Conservation (phyloP, 2,329 filamentous ascomycete genomes). For the Akanthomyces lecanii region DNA sequence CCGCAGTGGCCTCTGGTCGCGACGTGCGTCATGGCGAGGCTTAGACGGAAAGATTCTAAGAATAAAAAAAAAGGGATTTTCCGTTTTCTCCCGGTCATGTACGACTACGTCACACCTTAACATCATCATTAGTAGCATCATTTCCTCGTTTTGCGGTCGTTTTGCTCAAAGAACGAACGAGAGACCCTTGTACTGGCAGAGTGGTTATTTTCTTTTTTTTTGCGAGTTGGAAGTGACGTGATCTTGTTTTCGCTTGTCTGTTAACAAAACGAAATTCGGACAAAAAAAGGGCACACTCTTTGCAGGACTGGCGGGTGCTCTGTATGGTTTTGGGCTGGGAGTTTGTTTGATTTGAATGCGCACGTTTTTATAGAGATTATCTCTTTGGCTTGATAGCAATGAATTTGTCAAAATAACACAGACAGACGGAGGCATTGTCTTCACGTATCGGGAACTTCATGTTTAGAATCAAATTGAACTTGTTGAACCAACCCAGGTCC, state of each 20-base stretch:
- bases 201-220: not conserved
- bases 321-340: not conserved
- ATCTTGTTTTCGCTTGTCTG: too few species aligned
- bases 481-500: not conserved
- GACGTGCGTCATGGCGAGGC: conserved; percentile 45
- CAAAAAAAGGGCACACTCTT: too few species aligned
- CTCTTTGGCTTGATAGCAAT: not conserved
- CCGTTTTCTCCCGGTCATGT: not conserved
- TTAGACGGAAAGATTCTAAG: conserved; percentile 29
- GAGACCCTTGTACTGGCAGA: not conserved
- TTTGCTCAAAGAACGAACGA: not conserved
- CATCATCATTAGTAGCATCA: not conserved
- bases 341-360: not conserved
- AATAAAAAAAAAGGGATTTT: not conserved
- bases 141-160: not conserved
- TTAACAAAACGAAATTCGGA: not conserved
- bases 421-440: too few species aligned
- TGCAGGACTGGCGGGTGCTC: not conserved
- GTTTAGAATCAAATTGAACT: too few species aligned
- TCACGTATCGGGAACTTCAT: too few species aligned
- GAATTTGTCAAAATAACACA: not conserved
- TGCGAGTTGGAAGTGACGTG: too few species aligned
- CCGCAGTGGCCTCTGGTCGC: conserved; percentile 52
- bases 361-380: not conserved
- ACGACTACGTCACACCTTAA: not conserved